Evolutionary conservation across 2,329 filamentous ascomycete genomes (phyloP).

Genomic region (Lecanicillium sp.): DNA sequence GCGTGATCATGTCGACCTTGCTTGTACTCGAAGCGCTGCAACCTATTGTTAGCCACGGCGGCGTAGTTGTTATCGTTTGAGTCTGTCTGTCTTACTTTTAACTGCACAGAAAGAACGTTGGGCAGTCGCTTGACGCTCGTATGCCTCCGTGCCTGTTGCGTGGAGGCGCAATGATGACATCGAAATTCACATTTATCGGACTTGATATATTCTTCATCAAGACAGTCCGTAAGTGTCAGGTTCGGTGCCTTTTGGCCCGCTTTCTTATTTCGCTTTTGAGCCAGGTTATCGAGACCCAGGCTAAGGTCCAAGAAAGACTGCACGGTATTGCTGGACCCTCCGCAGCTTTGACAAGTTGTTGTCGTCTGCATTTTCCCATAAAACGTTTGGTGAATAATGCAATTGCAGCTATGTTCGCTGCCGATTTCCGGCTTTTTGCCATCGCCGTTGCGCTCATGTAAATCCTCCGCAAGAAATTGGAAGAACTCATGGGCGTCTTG

Average conservation of each 20-base stretch:
- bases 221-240: slow-evolving; percentile 59
- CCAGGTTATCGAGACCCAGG: slow-evolving; percentile 69
- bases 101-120: slow-evolving; percentile 82
- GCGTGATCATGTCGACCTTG: slow-evolving; percentile 56
- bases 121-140: slow-evolving; percentile 78
- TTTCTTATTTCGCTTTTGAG: slow-evolving; percentile 57
- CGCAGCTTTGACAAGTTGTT: slow-evolving; percentile 83
- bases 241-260: slow-evolving; percentile 35
- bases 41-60: background rate
- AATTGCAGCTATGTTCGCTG: slow-evolving; percentile 65
- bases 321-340: slow-evolving; percentile 71
- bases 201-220: slow-evolving; percentile 80
- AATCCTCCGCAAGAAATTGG: slow-evolving; percentile 85
- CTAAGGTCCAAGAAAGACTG: slow-evolving; percentile 90
- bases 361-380: slow-evolving; percentile 87
- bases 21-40: slow-evolving; percentile 64
- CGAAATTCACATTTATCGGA: slow-evolving; percentile 85
- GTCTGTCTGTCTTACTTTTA: slow-evolving; percentile 57
- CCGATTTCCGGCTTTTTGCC: slow-evolving; percentile 53
- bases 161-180: slow-evolving; percentile 70
- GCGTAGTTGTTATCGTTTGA: background rate
- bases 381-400: slow-evolving; percentile 90
- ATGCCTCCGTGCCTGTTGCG: slow-evolving; percentile 75
- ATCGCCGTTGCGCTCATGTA: slow-evolving; percentile 76
- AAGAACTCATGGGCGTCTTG: slow-evolving; percentile 98